Conservation (phyloP, 306 rosid genomes). For the Prunus dulcis region DNA sequence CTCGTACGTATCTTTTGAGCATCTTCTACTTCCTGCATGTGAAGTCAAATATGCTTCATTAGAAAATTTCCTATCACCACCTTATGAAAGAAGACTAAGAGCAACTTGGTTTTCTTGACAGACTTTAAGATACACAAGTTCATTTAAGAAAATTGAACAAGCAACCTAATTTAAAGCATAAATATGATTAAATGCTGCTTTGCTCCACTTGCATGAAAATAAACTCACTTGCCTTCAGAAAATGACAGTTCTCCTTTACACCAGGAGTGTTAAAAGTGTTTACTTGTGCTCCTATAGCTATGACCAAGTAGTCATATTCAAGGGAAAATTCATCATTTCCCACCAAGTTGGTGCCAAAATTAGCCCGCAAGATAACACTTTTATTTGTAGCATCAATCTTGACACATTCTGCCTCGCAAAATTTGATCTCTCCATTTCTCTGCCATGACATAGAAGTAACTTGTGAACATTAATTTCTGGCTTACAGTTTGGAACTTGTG, state of each 20-base stretch:
- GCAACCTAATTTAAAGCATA: slow-evolving; percentile 1
- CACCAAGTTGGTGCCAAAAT: slow-evolving; percentile 39
- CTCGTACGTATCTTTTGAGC: slow-evolving; percentile 77
- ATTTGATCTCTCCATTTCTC: slow-evolving; percentile 71
- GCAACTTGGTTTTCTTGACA: background rate
- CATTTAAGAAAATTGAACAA: slow-evolving; percentile 17
- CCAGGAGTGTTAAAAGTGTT: slow-evolving; percentile 96
- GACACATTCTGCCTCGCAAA: slow-evolving; percentile 85
- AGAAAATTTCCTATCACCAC: slow-evolving; percentile 3
- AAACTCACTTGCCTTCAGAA: slow-evolving; percentile 64
- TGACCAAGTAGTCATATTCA: slow-evolving; percentile 81
- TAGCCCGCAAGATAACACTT: slow-evolving; percentile 57
- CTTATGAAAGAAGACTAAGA: background rate
- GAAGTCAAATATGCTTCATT: slow-evolving; percentile 19
- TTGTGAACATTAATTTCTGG: too few species aligned
- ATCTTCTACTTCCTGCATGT: slow-evolving; percentile 82
- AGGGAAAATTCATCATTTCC: slow-evolving; percentile 69
- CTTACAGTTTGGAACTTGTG: too few species aligned
- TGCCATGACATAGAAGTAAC: slow-evolving; percentile 31
- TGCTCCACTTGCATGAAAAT: background rate
- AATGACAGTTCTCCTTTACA: slow-evolving; percentile 79
- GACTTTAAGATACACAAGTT: slow-evolving; percentile 5
- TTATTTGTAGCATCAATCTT: slow-evolving; percentile 80
- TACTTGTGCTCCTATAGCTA: slow-evolving; percentile 86
- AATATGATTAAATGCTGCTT: background rate